Base-by-base conservation (phyloP, 257 asterid genomes). In the Cinchona pubescens region DNA sequence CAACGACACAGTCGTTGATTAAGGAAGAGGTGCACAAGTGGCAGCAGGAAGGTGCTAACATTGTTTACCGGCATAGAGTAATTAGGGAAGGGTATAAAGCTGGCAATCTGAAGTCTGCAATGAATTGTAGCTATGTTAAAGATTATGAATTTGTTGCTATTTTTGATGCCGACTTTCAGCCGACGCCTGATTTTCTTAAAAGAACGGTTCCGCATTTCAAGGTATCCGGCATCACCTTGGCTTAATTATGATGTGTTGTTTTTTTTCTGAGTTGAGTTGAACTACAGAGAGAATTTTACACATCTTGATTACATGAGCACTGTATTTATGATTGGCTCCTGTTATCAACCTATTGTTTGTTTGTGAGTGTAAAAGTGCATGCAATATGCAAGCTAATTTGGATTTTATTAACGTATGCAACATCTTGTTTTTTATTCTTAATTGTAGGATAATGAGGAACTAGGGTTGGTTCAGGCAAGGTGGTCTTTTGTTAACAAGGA, bases 401-500 rank as follows among this genome's bases (percentile, higher is more conserved):
- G 61, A 49, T 71, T 23, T 62, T 43, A 18, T 73, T 23, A 42
- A 62, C 42, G 42, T 63, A 7, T 72, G 73, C 67, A 49, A 61
- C 72, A 30, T 71, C 16, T 70, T 25, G 38, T 40, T 21, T 75
- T 75, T n/a, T 49, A 19, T 3, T 71, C 71, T 75, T 74, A 16
- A 56, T 65, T 87, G 82, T 78, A 94, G 98, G 98, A 89, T 81
- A 94, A 94, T 53, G 97, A 92, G 77, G 96, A 92, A 34, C 77
- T 94, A 59, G 98, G 96, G 48, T 80, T 94, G 91, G 98, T 94
- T 71, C 98, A 94, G 49, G 97, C 98, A 21, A 86, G 98, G 58
- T 94, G 98, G 98, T 92, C 98, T 19, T 94, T 94, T 65, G 98
- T 94, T 71, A 94, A 94, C 88, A 92, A 89, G 79, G 98, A 92